Percentiles rank a stretch among this genome's conserved stretches.
phyloP scores from a whole-genome alignment of 805 yeast species.

The Sporopachydermia quercuum region DNA sequence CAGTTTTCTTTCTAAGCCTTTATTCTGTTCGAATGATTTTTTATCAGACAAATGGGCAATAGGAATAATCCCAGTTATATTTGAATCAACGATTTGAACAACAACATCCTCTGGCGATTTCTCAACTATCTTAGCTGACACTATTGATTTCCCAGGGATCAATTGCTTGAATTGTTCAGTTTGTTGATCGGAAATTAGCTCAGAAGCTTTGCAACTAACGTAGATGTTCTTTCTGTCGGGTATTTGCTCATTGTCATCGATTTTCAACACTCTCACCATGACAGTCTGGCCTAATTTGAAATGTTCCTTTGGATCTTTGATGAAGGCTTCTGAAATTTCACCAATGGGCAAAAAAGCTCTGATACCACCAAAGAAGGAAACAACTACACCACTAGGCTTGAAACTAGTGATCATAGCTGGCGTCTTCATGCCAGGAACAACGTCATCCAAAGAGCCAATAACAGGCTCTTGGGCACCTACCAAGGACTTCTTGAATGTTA shows the following conservation, averaged over 20 bases:
- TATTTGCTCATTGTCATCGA: conserved; percentile 24
- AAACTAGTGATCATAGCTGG: conserved; percentile 63
- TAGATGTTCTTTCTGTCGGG: conserved; percentile 36
- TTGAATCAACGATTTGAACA: conserved; percentile 38
- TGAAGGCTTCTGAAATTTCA: conserved; percentile 84
- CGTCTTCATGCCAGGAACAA: conserved; percentile 38
- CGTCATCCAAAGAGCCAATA: conserved; percentile 33
- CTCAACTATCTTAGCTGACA: conserved; percentile 48
- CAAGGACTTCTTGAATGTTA: conserved; percentile 75
- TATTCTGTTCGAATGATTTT: conserved; percentile 47
- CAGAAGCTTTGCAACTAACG: conserved; percentile 62
- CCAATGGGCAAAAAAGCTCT: conserved; percentile 73
- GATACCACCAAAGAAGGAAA: conserved; percentile 67
- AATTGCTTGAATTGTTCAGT: conserved; percentile 35
- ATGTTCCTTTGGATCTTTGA: conserved; percentile 61
- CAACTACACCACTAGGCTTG: conserved; percentile 63
- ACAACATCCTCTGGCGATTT: conserved; percentile 60
- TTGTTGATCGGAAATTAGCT: conserved; percentile 28
- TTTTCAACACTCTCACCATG: conserved; percentile 44
- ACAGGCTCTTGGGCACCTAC: conserved; percentile 34
- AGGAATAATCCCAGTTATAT: conserved; percentile 54
- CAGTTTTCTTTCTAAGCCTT: conserved; percentile 47
- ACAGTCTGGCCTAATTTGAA: conserved; percentile 78
- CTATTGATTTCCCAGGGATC: conserved; percentile 45
- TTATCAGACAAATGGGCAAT: conserved; percentile 70